phyloP scores from a whole-genome alignment of 2,329 filamentous ascomycete species.

The Ceratocystis papillata region DNA sequence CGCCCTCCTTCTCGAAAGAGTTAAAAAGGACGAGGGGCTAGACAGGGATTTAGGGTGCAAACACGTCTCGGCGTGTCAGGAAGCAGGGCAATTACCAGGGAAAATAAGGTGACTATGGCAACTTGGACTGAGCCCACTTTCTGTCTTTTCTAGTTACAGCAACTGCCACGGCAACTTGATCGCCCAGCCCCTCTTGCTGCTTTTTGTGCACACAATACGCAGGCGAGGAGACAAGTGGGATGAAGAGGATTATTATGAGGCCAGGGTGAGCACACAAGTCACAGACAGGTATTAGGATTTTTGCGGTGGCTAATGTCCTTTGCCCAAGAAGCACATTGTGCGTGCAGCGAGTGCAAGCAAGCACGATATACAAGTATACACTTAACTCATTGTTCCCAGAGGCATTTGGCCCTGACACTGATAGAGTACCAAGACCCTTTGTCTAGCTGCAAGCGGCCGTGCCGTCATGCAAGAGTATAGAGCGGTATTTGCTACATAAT shows the following conservation, averaged over 20 bases:
- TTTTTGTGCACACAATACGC: not conserved
- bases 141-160: not conserved
- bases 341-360: not conserved
- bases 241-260: not conserved
- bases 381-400: too few relatives aligned
- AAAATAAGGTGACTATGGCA: constrained; percentile 7
- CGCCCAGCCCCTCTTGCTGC: not conserved
- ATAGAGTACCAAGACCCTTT: too few relatives aligned
- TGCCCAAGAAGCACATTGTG: not conserved
- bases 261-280: not conserved
- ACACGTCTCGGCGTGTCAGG: not conserved
- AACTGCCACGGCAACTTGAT: constrained; percentile 10
- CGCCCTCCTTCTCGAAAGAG: constrained; percentile 3
- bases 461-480: too few relatives aligned
- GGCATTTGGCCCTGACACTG: too few relatives aligned
- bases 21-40: not conserved
- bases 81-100: not conserved
- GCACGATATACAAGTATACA: not conserved
- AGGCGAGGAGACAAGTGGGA: not conserved
- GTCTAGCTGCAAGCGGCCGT: too few relatives aligned
- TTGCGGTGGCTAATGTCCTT: too few relatives aligned
- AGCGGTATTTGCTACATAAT: too few relatives aligned
- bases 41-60: not conserved
- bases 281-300: too few relatives aligned
- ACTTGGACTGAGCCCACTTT: not conserved